A percentile compares a stretch with the other conserved stretches of the same genome.
These are phyloP conservation scores for Sclerotinia subarctica DNA, from an alignment of 2,329 filamentous ascomycete species.

Conservation along the genomic window DNA sequence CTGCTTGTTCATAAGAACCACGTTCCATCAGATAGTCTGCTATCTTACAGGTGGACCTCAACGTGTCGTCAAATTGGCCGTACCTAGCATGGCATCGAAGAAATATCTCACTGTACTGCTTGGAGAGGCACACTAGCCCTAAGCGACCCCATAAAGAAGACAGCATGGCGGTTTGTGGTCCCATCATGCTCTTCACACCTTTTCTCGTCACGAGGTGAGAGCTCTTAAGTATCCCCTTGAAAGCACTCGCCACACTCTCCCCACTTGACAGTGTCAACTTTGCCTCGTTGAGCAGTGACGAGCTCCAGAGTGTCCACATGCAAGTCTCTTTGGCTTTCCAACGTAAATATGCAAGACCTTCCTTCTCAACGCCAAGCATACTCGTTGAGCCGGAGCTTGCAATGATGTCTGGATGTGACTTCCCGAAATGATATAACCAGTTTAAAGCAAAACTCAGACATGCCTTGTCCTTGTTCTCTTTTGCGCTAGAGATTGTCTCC, in stretches of 20 bases:
- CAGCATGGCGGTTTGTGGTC: slow-evolving; percentile 68
- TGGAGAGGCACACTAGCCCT: slow-evolving; percentile 56
- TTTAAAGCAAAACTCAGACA: slow-evolving; percentile 94
- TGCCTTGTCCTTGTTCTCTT: slow-evolving; percentile 87
- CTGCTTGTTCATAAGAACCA: slow-evolving; percentile 69
- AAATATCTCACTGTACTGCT: slow-evolving; percentile 68
- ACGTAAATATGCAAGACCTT: slow-evolving; percentile 79
- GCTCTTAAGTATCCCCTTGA: slow-evolving; percentile 79
- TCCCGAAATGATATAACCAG: slow-evolving; percentile 94
- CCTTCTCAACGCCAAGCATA: slow-evolving; percentile 73
- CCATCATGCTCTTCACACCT: slow-evolving; percentile 69
- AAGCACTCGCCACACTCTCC: slow-evolving; percentile 57
- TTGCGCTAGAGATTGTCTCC: slow-evolving; percentile 89
- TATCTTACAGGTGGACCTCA: slow-evolving; percentile 70
- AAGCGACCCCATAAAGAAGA: slow-evolving; percentile 74
- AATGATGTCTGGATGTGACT: slow-evolving; percentile 75
- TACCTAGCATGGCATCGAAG: slow-evolving; percentile 66
- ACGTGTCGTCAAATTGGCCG: slow-evolving; percentile 70
- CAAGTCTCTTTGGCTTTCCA: slow-evolving; percentile 81
- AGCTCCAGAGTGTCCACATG: slow-evolving; percentile 82
- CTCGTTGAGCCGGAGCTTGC: slow-evolving; percentile 66
- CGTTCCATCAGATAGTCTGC: slow-evolving; percentile 63
- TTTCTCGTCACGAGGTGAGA: slow-evolving; percentile 78
- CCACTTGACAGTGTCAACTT: slow-evolving; percentile 74
- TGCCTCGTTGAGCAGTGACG: slow-evolving; percentile 79